phyloP scores from a whole-genome alignment of 2,329 filamentous ascomycete genomes.

The Pestalotiopsis fici region DNA sequence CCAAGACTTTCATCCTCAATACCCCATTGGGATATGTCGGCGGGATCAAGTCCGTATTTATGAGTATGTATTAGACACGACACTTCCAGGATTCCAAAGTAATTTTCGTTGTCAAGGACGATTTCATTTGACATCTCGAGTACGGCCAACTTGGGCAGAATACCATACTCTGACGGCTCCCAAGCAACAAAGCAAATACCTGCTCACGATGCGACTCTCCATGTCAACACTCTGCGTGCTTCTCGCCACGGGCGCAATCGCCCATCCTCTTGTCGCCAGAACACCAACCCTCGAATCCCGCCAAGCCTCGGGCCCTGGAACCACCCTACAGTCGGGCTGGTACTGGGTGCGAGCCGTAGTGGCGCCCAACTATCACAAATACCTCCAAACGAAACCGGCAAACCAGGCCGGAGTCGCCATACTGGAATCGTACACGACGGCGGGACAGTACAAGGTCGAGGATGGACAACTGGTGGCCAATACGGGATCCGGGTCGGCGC shows the following conservation, averaged over 20 bases:
- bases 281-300: not conserved
- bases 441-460: slow-evolving; percentile 59
- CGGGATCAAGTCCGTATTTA: not conserved
- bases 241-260: not conserved
- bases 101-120: no score
- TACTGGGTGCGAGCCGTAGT: slow-evolving; percentile 60
- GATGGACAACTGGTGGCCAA: slow-evolving; percentile 57
- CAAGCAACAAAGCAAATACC: not conserved
- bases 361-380: slow-evolving; percentile 58
- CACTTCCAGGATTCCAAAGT: no score
- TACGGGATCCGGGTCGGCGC: slow-evolving; percentile 33
- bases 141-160: no score
- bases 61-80: no score
- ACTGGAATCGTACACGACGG: slow-evolving; percentile 50
- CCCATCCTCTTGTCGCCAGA: not conserved
- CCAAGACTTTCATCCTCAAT: not conserved
- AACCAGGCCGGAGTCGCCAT: slow-evolving; percentile 48
- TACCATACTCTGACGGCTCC: no score
- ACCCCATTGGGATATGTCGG: not conserved
- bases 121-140: no score
- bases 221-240: not conserved
- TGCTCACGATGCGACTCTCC: not conserved
- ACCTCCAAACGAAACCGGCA: slow-evolving; percentile 49
- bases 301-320: not conserved
- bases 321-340: slow-evolving; percentile 49